Conservation (phyloP, 805 yeast genomes). For the Schwanniomyces polymorphus region DNA sequence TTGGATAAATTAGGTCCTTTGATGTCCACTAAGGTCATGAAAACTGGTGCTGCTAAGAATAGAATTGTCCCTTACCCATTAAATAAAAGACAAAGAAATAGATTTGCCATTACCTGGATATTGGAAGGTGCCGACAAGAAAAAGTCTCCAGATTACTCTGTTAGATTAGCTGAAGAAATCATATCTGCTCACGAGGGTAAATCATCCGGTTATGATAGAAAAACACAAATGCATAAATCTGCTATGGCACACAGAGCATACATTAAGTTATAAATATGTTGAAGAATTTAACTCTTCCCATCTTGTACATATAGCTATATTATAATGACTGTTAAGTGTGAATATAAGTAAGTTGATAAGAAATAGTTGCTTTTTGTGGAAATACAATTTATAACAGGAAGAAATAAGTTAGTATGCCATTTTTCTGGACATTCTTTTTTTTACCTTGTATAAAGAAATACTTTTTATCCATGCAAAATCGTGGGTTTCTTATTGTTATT, state of each 20-base stretch:
- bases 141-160: slow-evolving; percentile 77
- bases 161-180: slow-evolving; percentile 89
- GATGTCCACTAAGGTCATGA: slow-evolving; percentile 71
- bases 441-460: too few species aligned
- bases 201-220: slow-evolving; percentile 81
- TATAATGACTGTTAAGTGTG: neutral
- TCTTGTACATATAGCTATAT: slow-evolving; percentile 9
- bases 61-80: slow-evolving; percentile 81
- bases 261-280: slow-evolving; percentile 37
- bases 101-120: slow-evolving; percentile 90
- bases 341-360: neutral
- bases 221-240: slow-evolving; percentile 75
- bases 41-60: slow-evolving; percentile 85
- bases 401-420: too few species aligned
- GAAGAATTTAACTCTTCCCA: neutral
- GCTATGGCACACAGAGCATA: slow-evolving; percentile 90
- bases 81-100: slow-evolving; percentile 75
- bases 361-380: too few species aligned
- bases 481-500: too few species aligned
- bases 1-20: slow-evolving; percentile 84
- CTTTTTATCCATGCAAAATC: too few species aligned
- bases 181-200: slow-evolving; percentile 74
- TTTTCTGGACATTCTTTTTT: too few species aligned
- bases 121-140: slow-evolving; percentile 80
- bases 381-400: neutral